Conservation (phyloP, 345 rosid genomes). For the Erysimum cheiranthoides region DNA sequence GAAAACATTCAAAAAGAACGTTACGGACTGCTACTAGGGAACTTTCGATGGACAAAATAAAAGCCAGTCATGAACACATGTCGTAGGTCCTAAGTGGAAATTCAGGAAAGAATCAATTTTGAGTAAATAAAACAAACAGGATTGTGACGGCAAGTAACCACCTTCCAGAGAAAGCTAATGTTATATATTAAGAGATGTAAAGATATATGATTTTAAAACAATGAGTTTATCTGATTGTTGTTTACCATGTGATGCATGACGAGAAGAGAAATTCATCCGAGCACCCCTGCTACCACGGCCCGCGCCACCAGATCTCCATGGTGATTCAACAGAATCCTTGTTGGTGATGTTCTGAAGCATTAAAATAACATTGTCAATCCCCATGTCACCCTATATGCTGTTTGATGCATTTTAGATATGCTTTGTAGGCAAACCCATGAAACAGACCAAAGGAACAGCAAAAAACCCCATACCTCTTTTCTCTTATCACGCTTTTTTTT, state of each 20-base stretch:
- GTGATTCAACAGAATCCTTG: conserved; percentile 75
- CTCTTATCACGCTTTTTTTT: conserved; percentile 79
- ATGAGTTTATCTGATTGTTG: conserved; percentile 3
- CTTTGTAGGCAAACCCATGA: conserved; percentile 17
- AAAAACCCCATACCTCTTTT: conserved; percentile 66
- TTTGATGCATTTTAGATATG: conserved; percentile 21
- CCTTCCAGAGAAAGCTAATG: conserved; percentile 17
- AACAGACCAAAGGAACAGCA: conserved; percentile 5
- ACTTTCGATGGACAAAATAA: conserved; percentile 3
- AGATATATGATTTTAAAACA: conserved; percentile 4
- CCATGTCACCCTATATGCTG: conserved; percentile 14
- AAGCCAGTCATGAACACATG: conserved; percentile 17
- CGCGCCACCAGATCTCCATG: conserved; percentile 67
- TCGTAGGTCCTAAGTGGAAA: background rate
- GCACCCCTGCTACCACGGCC: conserved; percentile 72
- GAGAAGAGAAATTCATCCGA: conserved; percentile 58
- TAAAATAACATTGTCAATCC: conserved; percentile 15
- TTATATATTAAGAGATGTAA: conserved; percentile 15
- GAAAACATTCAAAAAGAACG: conserved; percentile 26
- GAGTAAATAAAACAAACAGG: conserved; percentile 19
- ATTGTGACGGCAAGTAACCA: conserved; percentile 22
- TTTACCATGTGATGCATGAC: conserved; percentile 66
- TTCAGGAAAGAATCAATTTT: background rate
- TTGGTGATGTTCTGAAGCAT: conserved; percentile 58
- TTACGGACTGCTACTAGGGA: conserved; percentile 14